Conservation (phyloP, 2,329 filamentous ascomycete genomes). For the Trichoderma afroharzianum region DNA sequence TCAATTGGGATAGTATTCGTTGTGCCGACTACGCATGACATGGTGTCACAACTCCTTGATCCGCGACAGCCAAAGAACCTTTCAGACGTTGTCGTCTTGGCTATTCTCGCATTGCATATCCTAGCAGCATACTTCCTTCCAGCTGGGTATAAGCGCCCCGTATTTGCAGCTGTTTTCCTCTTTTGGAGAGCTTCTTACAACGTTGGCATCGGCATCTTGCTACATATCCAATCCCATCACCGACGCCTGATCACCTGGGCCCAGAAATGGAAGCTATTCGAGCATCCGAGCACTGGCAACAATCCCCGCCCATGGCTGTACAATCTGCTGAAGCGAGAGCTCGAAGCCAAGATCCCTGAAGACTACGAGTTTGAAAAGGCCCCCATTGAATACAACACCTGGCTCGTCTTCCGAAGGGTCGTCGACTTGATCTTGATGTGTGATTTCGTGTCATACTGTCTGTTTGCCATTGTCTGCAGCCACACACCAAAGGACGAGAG, state of each 20-base stretch:
- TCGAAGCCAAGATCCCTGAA: slow-evolving; percentile 89
- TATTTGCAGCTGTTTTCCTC: slow-evolving; percentile 79
- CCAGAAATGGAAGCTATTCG: slow-evolving; percentile 79
- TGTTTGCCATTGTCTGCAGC: slow-evolving; percentile 88
- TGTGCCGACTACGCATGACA: slow-evolving; percentile 94
- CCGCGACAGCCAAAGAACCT: slow-evolving; percentile 94
- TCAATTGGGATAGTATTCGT: slow-evolving; percentile 71
- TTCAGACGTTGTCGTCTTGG: slow-evolving; percentile 77
- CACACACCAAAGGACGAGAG: slow-evolving; percentile 71
- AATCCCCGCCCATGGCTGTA: slow-evolving; percentile 83
- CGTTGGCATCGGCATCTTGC: slow-evolving; percentile 83
- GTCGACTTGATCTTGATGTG: slow-evolving; percentile 98
- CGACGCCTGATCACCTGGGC: slow-evolving; percentile 85
- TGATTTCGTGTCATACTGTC: slow-evolving; percentile 94
- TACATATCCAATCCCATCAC: slow-evolving; percentile 87
- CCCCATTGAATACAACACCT: slow-evolving; percentile 97
- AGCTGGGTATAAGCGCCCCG: slow-evolving; percentile 62
- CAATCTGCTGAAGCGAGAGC: slow-evolving; percentile 77
- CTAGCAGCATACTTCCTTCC: slow-evolving; percentile 72
- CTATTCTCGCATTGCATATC: slow-evolving; percentile 73
- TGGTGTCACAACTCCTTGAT: slow-evolving; percentile 96
- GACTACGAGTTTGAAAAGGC: slow-evolving; percentile 93
- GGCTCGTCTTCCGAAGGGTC: slow-evolving; percentile 91
- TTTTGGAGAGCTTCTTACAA: slow-evolving; percentile 95
- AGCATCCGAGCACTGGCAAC: slow-evolving; percentile 72